Evolutionary conservation across 192 early-diverging fungal genomes (phyloP).

Genomic region (Phycomyces nitens): DNA sequence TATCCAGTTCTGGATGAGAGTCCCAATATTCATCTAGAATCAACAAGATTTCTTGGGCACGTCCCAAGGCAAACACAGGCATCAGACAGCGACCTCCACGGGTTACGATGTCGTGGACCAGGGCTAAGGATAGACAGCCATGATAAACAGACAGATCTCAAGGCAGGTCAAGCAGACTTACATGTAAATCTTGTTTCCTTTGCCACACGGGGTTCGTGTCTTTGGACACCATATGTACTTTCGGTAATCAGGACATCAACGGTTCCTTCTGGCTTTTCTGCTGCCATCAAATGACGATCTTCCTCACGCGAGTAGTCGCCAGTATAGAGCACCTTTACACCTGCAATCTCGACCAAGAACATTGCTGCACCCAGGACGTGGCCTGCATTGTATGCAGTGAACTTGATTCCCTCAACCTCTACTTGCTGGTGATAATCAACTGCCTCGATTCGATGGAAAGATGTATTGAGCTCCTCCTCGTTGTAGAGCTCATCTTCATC

Average conservation of each 20-base stretch:
- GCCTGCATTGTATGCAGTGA: constrained; percentile 95
- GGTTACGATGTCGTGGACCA: constrained; percentile 79
- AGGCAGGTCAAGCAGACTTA: constrained; percentile 25
- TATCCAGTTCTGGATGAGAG: constrained; percentile 79
- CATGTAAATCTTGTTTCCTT: constrained; percentile 88
- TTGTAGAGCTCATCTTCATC: constrained; percentile 85
- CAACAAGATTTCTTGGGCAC: constrained; percentile 93
- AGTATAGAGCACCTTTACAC: constrained; percentile 90
- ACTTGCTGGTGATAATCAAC: constrained; percentile 96
- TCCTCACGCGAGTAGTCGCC: constrained; percentile 99
- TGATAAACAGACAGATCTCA: too few species aligned
- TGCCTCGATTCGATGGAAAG: constrained; percentile 88
- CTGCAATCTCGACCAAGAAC: constrained; percentile 90
- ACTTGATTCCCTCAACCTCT: constrained; percentile 92
- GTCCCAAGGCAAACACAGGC: constrained; percentile 95
- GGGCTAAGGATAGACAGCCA: constrained; percentile 33
- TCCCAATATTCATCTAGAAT: constrained; percentile 99
- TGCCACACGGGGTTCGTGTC: constrained; percentile 90
- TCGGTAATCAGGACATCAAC: constrained; percentile 95
- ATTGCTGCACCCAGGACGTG: constrained; percentile 98
- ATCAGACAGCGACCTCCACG: constrained; percentile 90
- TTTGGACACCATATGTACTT: constrained; percentile 95
- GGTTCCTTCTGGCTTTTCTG: constrained; percentile 78
- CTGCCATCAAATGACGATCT: constrained; percentile 96
- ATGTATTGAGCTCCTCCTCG: constrained; percentile 79